A percentile compares a stretch with the other conserved stretches of the same genome.
These are phyloP conservation scores for Pichia occidentalis DNA, from an alignment of 805 yeast genomes.

Conservation along the genomic window DNA sequence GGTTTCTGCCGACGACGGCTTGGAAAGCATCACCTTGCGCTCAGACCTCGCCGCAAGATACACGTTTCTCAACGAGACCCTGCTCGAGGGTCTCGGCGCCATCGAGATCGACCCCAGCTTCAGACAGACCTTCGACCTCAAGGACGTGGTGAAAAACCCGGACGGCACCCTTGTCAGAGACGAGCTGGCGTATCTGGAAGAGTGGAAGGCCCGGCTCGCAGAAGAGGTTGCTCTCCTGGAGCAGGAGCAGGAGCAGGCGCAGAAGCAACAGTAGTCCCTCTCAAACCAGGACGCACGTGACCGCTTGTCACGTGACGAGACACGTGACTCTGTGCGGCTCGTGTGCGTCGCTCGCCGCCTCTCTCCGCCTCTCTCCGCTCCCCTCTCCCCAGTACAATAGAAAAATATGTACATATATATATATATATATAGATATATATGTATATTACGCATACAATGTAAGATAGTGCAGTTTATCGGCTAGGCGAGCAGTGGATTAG, in stretches of 20 bases:
- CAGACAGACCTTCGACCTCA: slow-evolving; percentile 17
- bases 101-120: slow-evolving; percentile 10
- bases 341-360: no score
- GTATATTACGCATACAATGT: no score
- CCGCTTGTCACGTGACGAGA: background rate
- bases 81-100: slow-evolving; percentile 19
- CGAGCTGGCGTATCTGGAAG: background rate
- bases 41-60: slow-evolving; percentile 31
- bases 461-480: no score
- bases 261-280: background rate
- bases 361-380: no score
- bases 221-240: slow-evolving; percentile 1
- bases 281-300: background rate
- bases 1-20: slow-evolving; percentile 19
- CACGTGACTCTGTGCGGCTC: no score
- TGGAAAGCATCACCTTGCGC: slow-evolving; percentile 28
- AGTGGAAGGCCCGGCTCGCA: slow-evolving; percentile 1
- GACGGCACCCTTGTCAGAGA: slow-evolving; percentile 3
- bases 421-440: no score
- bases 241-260: background rate
- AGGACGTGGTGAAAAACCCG: slow-evolving; percentile 18
- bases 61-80: slow-evolving; percentile 28
- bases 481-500: no score
- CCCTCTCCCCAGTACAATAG: no score
- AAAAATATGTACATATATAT: no score